A percentile compares a stretch with the other conserved stretches of the same genome.
Evolutionary conservation across 2,329 filamentous ascomycete species (phyloP).

Genomic region (Gnomoniopsis smithogilvyi): DNA sequence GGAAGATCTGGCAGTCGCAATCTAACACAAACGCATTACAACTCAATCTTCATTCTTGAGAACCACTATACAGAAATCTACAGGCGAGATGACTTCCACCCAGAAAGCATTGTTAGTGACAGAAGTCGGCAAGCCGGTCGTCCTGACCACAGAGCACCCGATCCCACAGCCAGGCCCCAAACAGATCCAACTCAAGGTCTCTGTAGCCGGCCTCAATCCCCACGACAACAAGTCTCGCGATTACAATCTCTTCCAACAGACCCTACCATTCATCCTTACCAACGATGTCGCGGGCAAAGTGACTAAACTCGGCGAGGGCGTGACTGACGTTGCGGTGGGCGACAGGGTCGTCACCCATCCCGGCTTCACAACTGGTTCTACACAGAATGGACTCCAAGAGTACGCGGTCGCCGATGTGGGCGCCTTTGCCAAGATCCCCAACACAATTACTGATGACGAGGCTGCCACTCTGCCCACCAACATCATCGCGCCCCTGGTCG

Average conservation of each 20-base stretch:
- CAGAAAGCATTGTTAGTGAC: constrained; percentile 26
- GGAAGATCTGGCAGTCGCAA: no score
- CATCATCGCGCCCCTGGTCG: constrained; percentile 29
- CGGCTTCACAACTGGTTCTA: constrained; percentile 5
- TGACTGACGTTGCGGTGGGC: constrained; percentile 25
- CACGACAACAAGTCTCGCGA: constrained; percentile 38
- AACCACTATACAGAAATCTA: background rate
- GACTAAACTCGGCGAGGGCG: constrained; percentile 24
- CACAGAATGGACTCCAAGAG: constrained; percentile 32
- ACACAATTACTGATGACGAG: constrained; percentile 31
- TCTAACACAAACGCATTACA: no score
- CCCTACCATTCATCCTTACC: constrained; percentile 30
- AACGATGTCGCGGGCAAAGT: constrained; percentile 34
- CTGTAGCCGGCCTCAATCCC: constrained; percentile 27
- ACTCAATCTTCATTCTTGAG: no score
- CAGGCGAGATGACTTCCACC: background rate
- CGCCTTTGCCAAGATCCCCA: constrained; percentile 29
- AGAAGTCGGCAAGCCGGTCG: constrained; percentile 24
- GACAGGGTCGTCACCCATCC: constrained; percentile 30
- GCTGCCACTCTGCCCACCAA: constrained; percentile 35
- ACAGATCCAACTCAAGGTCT: constrained; percentile 38
- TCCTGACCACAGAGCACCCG: constrained; percentile 20
- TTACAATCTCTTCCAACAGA: constrained; percentile 29
- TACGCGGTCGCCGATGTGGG: constrained; percentile 31
- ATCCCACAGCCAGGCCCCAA: constrained; percentile 28